Base-by-base conservation (phyloP, 768 basidiomycete species). In the Boletus eberwhitei region DNA sequence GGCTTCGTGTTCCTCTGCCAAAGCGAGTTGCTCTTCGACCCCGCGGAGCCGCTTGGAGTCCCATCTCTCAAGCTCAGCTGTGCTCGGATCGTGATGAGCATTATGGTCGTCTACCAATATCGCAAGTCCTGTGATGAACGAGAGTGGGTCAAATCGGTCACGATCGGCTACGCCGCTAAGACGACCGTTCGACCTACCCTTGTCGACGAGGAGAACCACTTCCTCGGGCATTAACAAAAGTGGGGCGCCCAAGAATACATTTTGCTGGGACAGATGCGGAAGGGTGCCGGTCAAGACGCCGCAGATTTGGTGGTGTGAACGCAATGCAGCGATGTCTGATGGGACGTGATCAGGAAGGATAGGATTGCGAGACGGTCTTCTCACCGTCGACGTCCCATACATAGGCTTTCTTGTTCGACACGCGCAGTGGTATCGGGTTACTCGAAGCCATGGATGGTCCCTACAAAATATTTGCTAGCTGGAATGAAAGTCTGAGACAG, bases 251-350 rank as follows among this genome's bases (percentile, higher is more conserved):
- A 99, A 77, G 67, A 99, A 99, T 3, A 89, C 83, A 75, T 99
- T 99, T 72, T 99, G 97, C 64, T 98, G 95, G 2, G 93, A 86
- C 1, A 98, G 79, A 66, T 94, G 93, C 2, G 97, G 95, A 14
- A 99, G 82, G 1, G 97, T 98, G 0, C 97, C 97, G 1, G 84
- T 80, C 41, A 98, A 73, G 41, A 93, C 76, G 35, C 96, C 94
- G 63, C 90, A 93, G 44, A 98, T 80, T 52, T 78, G 85, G 70
- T 97, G 86, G 60, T 85, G 73, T 31, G 88, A 82, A 36, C 97
- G 90, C 11, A 99, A 74, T 7, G 73, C 78, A 9, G 87, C 86
- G 61, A 93, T 86, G 66, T 93, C 96, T 95, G 65, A 40, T 42
- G 54, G 65, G 52, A 29, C 24, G 45, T 5, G 35, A 42, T 61